Percentiles rank a stretch among this genome's conserved stretches.
Conservation (phyloP, 2,329 filamentous ascomycete genomes). For the Alternaria conjuncta region DNA sequence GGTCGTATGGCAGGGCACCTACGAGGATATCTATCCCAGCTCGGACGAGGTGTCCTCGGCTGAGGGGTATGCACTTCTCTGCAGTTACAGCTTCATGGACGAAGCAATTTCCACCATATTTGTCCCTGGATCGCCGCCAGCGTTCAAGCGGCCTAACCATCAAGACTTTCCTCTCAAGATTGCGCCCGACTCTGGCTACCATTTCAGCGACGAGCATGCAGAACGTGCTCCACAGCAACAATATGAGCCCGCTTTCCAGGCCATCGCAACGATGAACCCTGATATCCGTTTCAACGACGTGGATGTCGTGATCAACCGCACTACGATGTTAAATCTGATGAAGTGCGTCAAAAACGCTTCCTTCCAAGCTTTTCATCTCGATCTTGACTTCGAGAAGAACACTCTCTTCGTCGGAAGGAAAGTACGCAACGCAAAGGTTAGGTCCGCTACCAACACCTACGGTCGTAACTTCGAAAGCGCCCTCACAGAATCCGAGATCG, state of each 20-base stretch:
- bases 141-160: neutral
- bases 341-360: neutral
- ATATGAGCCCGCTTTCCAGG: constrained; percentile 16
- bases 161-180: neutral
- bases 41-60: neutral
- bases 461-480: neutral
- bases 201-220: neutral
- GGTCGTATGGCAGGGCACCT: neutral
- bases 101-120: neutral
- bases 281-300: constrained; percentile 1
- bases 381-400: neutral
- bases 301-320: constrained; percentile 3
- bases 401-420: neutral
- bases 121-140: neutral
- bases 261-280: constrained; percentile 12
- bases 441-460: neutral
- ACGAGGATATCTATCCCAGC: neutral
- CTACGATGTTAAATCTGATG: neutral
- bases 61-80: neutral
- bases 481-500: neutral
- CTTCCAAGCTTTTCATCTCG: neutral
- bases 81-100: neutral
- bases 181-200: neutral
- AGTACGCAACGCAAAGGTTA: neutral
- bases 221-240: neutral